phyloP scores from a whole-genome alignment of 306 rosid species.

The Quercus agrifolia region DNA sequence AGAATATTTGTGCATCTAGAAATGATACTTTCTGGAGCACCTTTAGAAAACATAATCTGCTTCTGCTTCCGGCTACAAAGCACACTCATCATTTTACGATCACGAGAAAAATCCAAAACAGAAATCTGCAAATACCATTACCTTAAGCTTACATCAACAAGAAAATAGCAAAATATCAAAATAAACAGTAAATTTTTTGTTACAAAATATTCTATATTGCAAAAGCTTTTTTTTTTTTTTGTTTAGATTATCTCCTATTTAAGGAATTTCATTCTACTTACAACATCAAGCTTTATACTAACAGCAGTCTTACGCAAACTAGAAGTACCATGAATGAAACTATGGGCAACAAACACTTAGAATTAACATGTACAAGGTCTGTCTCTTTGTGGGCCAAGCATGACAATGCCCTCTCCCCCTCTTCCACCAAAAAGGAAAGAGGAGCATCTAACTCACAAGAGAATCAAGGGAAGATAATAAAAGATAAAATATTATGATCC shows the following conservation, averaged over 20 bases:
- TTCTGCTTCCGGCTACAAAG: slow-evolving; percentile 81
- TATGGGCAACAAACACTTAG: too few species aligned
- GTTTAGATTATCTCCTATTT: background rate
- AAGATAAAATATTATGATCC: too few species aligned
- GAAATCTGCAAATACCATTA: slow-evolving; percentile 60
- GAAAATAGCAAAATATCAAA: background rate
- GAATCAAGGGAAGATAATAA: too few species aligned
- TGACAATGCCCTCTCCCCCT: too few species aligned
- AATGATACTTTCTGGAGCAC: slow-evolving; percentile 94
- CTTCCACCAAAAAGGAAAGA: too few species aligned
- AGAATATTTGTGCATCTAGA: slow-evolving; percentile 76
- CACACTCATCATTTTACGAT: slow-evolving; percentile 98
- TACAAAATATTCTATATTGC: background rate
- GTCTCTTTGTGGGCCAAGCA: too few species aligned
- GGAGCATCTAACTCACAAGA: too few species aligned
- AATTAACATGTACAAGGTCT: too few species aligned
- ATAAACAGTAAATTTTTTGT: background rate
- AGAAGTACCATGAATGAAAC: too few species aligned
- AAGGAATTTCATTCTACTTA: background rate
- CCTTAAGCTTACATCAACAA: slow-evolving; percentile 25
- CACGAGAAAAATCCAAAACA: slow-evolving; percentile 82
- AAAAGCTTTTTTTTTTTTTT: background rate
- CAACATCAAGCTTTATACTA: background rate
- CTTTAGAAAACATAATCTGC: slow-evolving; percentile 81
- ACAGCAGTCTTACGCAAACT: background rate